These are phyloP conservation scores for Clavariopsis aquatica DNA, from an alignment of 495 filamentous ascomycete species.

Conservation along the genomic window DNA sequence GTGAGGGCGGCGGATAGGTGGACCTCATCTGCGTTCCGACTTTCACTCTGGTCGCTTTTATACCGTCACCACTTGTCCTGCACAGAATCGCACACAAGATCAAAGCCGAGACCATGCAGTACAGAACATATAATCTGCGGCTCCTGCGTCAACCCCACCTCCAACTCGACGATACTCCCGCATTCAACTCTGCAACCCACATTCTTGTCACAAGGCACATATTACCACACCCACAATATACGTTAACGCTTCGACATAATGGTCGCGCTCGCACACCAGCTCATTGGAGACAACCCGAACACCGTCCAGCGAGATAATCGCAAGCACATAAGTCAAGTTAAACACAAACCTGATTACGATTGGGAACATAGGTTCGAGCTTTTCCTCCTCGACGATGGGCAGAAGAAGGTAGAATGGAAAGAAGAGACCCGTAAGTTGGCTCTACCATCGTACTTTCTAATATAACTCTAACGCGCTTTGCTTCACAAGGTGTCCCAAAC, in stretches of 20 bases:
- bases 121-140: not conserved
- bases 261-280: not conserved
- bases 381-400: constrained; percentile 79
- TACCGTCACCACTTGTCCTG: not conserved
- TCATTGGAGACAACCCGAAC: constrained; percentile 7
- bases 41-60: constrained; percentile 1
- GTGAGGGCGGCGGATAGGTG: not conserved
- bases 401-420: constrained; percentile 88
- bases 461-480: constrained; percentile 13
- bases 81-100: not conserved
- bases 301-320: not conserved
- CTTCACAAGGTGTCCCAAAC: constrained; percentile 70
- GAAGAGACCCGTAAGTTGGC: constrained; percentile 75
- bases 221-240: not conserved
- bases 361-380: constrained; percentile 74
- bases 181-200: not conserved
- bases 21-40: not conserved
- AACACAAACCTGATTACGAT: not conserved
- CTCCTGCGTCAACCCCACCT: not conserved
- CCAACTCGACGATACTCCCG: not conserved
- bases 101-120: not conserved
- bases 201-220: not conserved
- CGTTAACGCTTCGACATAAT: not conserved
- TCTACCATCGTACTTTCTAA: constrained; percentile 3
- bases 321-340: not conserved